Evolutionary conservation across 139 green algal species (phyloP), one percentile per base, ranked within the genome.

Genomic region (Chlamydomonas schloesseri): DNA sequence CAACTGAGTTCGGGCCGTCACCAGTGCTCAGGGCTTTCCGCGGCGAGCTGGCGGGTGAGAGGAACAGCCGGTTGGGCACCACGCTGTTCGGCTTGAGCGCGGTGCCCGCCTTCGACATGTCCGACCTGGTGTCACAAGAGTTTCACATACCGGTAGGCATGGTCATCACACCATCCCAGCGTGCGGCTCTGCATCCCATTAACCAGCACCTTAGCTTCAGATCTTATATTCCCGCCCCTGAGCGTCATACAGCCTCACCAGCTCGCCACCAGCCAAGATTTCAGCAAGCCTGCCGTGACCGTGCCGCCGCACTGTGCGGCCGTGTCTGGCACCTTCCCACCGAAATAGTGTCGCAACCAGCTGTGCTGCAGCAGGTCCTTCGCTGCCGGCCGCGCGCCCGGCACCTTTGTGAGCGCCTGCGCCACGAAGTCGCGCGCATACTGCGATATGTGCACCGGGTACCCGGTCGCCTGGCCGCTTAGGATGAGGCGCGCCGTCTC

Each of bases 341-440:
- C 67, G 6, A 85, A 85, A 50, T 85, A 18, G 46, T 77, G 79
- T 5, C 81, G 71, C 79, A 96, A 74, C 88, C 93, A 96, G 18
- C 89, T 83, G 76, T 97, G 94, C 53, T 90, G 58, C 74, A 95
- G 89, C 76, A 97, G 87, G 55, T 93, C 65, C 20, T 81, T 79
- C 23, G 94, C 95, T 13, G 87, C 87, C 13, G 93, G 94, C 23
- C 95, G 87, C 58, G 88, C 60, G 13, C 71, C 11, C 0, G 89
- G 87, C 46, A 82, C 37, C 31, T 92, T 94, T 0, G 86, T 85
- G 11, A 97, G 90, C 83, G 96, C 95, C 73, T 71, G 57, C 23
- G 70, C 64, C 50, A 97, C 84, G 60, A 97, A 94, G 74, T 89
- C 79, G 1, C 88, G 64, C 64, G 89, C 92, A 65, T 84, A 86